A percentile compares a stretch with the other conserved stretches of the same genome.
Evolutionary conservation across 805 yeast species (phyloP).

Genomic region (Metschnikowia koreensis): DNA sequence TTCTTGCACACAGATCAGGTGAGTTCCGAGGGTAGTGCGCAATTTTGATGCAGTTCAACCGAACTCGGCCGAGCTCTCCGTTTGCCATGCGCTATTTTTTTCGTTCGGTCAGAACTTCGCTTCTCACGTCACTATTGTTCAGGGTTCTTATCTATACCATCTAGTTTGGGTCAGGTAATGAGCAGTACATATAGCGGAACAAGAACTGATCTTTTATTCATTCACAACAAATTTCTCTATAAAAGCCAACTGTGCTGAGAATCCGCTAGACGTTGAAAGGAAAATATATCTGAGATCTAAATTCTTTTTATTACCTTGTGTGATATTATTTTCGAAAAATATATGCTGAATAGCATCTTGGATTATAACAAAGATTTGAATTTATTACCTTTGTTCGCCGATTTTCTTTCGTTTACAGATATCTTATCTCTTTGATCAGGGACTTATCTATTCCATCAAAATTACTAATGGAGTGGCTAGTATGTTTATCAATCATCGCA

Average conservation of each 20-base stretch:
- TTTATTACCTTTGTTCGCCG: no score
- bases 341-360: not conserved
- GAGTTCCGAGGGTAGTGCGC: conserved; percentile 3
- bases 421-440: conserved; percentile 1
- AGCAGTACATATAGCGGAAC: no score
- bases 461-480: not conserved
- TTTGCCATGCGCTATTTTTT: not conserved
- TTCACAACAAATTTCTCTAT: no score
- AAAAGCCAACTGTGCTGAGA: no score
- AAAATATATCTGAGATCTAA: no score
- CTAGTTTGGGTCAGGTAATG: no score
- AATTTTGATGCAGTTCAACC: not conserved
- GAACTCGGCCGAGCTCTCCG: conserved; percentile 4
- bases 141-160: not conserved
- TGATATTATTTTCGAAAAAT: no score
- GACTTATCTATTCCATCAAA: conserved; percentile 8
- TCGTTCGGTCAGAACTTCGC: not conserved
- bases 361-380: not conserved
- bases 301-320: no score
- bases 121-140: not conserved
- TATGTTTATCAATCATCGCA: not conserved
- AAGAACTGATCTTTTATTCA: no score
- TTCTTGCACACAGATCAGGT: not conserved
- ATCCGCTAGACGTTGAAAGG: no score
- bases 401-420: no score